These are phyloP conservation scores for Hypoxylon sp. DNA, from an alignment of 2,329 filamentous ascomycete species.

Conservation along the genomic window DNA sequence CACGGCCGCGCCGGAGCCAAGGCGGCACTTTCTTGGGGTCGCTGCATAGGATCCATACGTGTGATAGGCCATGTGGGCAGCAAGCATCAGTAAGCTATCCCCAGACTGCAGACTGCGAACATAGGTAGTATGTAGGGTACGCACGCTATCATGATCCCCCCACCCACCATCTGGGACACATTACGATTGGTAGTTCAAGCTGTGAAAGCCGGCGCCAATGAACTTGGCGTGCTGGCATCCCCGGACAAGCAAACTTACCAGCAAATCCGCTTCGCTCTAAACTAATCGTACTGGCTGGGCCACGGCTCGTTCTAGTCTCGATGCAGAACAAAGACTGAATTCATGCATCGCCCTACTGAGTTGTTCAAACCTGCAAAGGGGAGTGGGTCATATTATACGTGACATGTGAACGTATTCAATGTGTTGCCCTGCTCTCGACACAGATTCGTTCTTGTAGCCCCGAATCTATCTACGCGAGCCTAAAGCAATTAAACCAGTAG, in stretches of 20 bases:
- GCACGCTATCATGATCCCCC: slow-evolving; percentile 36
- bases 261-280: slow-evolving; percentile 33
- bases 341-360: slow-evolving; percentile 3
- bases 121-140: too few species aligned
- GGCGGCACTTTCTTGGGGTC: slow-evolving; percentile 15
- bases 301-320: not conserved
- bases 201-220: slow-evolving; percentile 32
- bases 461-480: not conserved
- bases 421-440: not conserved
- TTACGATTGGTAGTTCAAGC: slow-evolving; percentile 24
- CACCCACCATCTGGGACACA: slow-evolving; percentile 26
- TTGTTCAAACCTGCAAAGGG: slow-evolving; percentile 2
- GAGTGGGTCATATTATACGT: not conserved
- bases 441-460: not conserved
- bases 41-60: slow-evolving; percentile 11
- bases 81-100: slow-evolving; percentile 40
- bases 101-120: too few species aligned
- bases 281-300: slow-evolving; percentile 24
- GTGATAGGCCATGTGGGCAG: slow-evolving; percentile 26
- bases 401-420: slow-evolving; percentile 10
- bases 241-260: slow-evolving; percentile 15
- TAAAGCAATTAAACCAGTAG: not conserved
- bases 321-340: slow-evolving; percentile 11
- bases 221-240: slow-evolving; percentile 30
- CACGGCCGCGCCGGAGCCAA: slow-evolving; percentile 18